Evolutionary conservation across 140 eudicot species (phyloP), one percentile per base, ranked within the genome.

Genomic region (Anethum foeniculum): DNA sequence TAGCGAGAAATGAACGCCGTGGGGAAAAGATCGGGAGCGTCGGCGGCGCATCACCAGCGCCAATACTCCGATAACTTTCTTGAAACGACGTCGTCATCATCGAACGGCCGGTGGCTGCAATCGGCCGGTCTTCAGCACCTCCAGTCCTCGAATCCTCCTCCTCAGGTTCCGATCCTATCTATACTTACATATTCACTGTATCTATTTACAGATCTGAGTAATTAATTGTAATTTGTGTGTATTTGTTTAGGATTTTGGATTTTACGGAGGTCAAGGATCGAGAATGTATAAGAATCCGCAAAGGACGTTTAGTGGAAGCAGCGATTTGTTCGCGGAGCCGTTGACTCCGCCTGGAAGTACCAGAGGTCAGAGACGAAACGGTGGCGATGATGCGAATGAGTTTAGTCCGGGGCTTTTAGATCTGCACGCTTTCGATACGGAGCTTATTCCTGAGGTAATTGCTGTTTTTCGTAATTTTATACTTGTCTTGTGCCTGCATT

Each of bases 381-480:
- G 87, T 38, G 92, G 84, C 34, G 92, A 84, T 3, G 82, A 81
- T 12, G 86, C 89, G 1, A 92, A 80, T 84, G 96, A 91, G 75
- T 91, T 84, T 80, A 92, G 99, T 84, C 99, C 99, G 21, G 99
- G 99, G 8, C 87, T 95, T 21, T 77, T 95, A 71, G 99, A 95
- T 95, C 91, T 95, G 84, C 99, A 95, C 87, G 93, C 97, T 14
- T 87, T 89, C 52, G 99, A 95, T 86, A 90, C 97, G 3, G 99
- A 95, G 89, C 93, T 95, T 73, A 88, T 95, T 15, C 76, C 99
- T 2, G 97, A 95, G 97, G 99, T 94, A 71, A 28, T 3, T 68
- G n/a, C 21, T 32, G 25, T 41, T 19, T 77, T 52, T 32, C 32
- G 62, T 46, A 49, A 46, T 15, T 8, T 10, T 49, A 19, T 71